These are phyloP conservation scores for Shiraia bambusicola DNA, from an alignment of 2,329 filamentous ascomycete species.

Conservation along the genomic window DNA sequence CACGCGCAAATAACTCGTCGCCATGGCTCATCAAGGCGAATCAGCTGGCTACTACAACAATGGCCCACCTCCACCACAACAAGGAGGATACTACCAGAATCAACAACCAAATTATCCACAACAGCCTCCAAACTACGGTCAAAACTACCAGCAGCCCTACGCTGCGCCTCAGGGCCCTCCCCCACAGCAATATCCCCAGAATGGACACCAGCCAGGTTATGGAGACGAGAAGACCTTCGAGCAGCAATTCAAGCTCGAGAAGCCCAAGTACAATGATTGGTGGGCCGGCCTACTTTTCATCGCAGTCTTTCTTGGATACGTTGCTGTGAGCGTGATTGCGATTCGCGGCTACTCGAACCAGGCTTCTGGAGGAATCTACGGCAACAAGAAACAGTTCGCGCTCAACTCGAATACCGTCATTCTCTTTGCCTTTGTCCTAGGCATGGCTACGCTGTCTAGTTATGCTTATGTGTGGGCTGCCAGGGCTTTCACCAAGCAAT, in stretches of 20 bases:
- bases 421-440: slow-evolving; percentile 77
- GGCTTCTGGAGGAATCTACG: slow-evolving; percentile 70
- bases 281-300: slow-evolving; percentile 86
- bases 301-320: slow-evolving; percentile 69
- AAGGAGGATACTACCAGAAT: slow-evolving; percentile 28
- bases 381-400: slow-evolving; percentile 63
- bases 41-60: slow-evolving; percentile 44
- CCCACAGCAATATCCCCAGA: slow-evolving; percentile 21
- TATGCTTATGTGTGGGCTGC: slow-evolving; percentile 75
- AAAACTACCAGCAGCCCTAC: slow-evolving; percentile 25
- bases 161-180: slow-evolving; percentile 24
- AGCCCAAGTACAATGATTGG: slow-evolving; percentile 84
- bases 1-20: slow-evolving; percentile 1
- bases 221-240: slow-evolving; percentile 63
- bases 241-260: slow-evolving; percentile 77
- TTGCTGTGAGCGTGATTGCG: slow-evolving; percentile 72
- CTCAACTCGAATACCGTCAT: slow-evolving; percentile 84
- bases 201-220: slow-evolving; percentile 30
- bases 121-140: slow-evolving; percentile 35
- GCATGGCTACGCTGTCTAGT: slow-evolving; percentile 72
- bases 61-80: slow-evolving; percentile 24
- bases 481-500: slow-evolving; percentile 78
- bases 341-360: slow-evolving; percentile 67
- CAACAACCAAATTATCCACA: slow-evolving; percentile 33
- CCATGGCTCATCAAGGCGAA: slow-evolving; percentile 40